Conservation (phyloP, 257 asterid genomes). For the Gynochthodes officinalis region DNA sequence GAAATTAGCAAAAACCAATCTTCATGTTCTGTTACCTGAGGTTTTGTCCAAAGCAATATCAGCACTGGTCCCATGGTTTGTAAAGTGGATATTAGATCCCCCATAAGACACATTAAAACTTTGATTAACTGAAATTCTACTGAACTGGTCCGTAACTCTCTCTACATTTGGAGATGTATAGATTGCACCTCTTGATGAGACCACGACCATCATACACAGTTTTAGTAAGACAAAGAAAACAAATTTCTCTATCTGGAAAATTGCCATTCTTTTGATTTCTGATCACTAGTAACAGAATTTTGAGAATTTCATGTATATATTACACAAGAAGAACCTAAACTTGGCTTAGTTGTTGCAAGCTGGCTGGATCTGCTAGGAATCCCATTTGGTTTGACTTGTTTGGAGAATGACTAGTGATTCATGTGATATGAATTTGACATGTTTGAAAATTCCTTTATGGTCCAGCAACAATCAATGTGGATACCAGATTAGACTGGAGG, state of each 20-base stretch:
- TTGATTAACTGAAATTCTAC: conserved; percentile 35
- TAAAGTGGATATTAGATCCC: conserved; percentile 43
- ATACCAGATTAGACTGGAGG: conserved; percentile 21
- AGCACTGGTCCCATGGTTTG: conserved; percentile 52
- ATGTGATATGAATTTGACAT: conserved; percentile 47
- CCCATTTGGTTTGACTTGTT: conserved; percentile 29
- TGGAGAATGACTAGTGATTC: conserved; percentile 27
- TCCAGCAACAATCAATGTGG: conserved; percentile 31
- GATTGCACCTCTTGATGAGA: conserved; percentile 48
- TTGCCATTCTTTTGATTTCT: conserved; percentile 32
- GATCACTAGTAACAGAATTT: conserved; percentile 17
- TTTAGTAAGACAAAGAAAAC: conserved; percentile 21
- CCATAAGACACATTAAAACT: conserved; percentile 56
- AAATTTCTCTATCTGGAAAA: conserved; percentile 11
- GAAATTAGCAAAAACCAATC: no score
- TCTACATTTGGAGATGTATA: conserved; percentile 72
- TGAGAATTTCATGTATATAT: conserved; percentile 30
- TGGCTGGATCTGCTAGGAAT: conserved; percentile 39
- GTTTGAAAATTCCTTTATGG: conserved; percentile 30
- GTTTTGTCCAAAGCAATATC: conserved; percentile 62
- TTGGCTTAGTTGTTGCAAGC: conserved; percentile 83
- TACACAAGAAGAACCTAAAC: conserved; percentile 2
- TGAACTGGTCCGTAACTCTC: conserved; percentile 43
- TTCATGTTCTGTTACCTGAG: conserved; percentile 43
- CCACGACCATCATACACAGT: conserved; percentile 26